Evolutionary conservation across 2,329 filamentous ascomycete genomes (phyloP).

Genomic region (Podosphaera aphanis): DNA sequence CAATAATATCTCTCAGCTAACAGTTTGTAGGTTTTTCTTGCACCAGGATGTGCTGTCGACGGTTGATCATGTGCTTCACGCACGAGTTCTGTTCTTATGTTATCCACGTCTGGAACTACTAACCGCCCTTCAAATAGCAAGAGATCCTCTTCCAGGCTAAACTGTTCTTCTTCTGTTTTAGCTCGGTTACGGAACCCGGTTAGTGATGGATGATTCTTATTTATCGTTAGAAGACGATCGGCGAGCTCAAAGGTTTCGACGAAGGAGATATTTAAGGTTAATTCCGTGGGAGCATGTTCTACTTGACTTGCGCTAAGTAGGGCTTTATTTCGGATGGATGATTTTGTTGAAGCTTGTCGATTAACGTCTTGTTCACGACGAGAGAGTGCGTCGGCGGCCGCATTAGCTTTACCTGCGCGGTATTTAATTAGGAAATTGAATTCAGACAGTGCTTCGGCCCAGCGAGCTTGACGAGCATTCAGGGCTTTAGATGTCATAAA

Average conservation of each 20-base stretch:
- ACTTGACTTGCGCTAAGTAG: not conserved
- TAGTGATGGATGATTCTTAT: not conserved
- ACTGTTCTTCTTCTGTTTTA: not conserved
- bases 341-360: not conserved
- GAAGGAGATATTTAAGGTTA: not conserved
- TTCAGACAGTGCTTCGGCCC: not conserved
- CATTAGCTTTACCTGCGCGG: not conserved
- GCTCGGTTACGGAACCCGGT: not conserved
- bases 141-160: not conserved
- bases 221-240: not conserved
- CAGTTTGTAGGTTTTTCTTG: constrained; percentile 1
- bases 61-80: constrained; percentile 1
- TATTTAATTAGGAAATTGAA: not conserved
- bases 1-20: not conserved
- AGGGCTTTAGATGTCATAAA: too few species aligned
- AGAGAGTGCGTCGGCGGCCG: not conserved
- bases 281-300: not conserved
- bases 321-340: not conserved
- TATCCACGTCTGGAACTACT: not conserved
- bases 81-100: not conserved
- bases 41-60: constrained; percentile 1
- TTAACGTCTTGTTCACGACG: not conserved
- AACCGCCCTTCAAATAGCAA: not conserved
- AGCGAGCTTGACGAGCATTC: too few species aligned
- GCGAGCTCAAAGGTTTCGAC: not conserved